Percentiles rank a stretch among this genome's conserved stretches.
phyloP scores from a whole-genome alignment of 768 basidiomycete species.

The Trametes meyenii region DNA sequence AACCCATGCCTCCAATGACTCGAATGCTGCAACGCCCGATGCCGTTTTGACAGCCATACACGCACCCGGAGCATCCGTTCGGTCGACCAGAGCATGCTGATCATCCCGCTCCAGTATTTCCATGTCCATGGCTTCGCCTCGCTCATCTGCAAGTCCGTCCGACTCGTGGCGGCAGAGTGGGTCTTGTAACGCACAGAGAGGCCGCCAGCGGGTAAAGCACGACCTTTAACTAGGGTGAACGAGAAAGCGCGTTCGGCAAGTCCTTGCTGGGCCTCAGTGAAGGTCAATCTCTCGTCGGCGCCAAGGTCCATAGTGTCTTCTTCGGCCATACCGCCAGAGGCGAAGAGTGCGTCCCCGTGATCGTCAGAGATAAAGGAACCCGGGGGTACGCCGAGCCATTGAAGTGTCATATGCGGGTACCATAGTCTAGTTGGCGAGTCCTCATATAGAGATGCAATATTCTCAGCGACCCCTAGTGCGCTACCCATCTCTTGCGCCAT shows the following conservation, averaged over 20 bases:
- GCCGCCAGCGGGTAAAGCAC: conserved; percentile 9
- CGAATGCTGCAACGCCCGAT: conserved; percentile 41
- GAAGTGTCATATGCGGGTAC: conserved; percentile 43
- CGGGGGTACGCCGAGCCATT: conserved; percentile 47
- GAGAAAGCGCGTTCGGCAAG: conserved; percentile 34
- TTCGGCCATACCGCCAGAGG: conserved; percentile 1
- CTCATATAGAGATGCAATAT: conserved; percentile 36
- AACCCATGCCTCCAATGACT: conserved; percentile 47
- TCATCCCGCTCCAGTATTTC: conserved; percentile 20
- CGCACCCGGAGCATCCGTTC: conserved; percentile 33
- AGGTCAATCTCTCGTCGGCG: conserved; percentile 31
- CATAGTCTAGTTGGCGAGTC: conserved; percentile 40
- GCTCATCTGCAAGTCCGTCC: background rate
- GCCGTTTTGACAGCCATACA: conserved; percentile 37
- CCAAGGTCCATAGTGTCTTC: conserved; percentile 15
- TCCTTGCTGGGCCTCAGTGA: conserved; percentile 38
- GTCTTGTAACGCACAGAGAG: conserved; percentile 12
- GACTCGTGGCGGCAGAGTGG: conserved; percentile 11
- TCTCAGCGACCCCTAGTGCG: conserved; percentile 39
- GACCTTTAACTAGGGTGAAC: conserved; percentile 18
- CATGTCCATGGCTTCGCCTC: conserved; percentile 13
- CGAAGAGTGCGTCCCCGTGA: conserved; percentile 11
- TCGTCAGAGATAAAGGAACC: conserved; percentile 36
- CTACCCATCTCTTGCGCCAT: conserved; percentile 46
- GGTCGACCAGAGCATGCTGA: conserved; percentile 26